phyloP scores from a whole-genome alignment of 352 stramenopile species.

The Phytophthora nicotianae region DNA sequence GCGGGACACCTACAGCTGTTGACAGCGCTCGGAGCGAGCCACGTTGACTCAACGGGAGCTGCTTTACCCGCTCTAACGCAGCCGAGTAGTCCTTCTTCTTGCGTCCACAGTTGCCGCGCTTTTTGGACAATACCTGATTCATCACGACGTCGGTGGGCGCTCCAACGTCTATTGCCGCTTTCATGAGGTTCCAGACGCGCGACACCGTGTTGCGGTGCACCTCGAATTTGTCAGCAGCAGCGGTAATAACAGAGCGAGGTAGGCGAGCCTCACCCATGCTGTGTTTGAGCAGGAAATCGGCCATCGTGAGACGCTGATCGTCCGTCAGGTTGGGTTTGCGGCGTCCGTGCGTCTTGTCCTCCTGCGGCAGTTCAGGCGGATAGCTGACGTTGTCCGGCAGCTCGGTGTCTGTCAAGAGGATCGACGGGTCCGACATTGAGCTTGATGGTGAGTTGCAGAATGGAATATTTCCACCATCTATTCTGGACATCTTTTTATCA shows the following conservation, averaged over 20 bases:
- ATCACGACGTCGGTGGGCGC: conserved; percentile 31
- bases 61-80: conserved; percentile 38
- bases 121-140: conserved; percentile 44
- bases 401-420: conserved; percentile 2
- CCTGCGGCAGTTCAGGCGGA: not conserved
- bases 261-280: conserved; percentile 34
- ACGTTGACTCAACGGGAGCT: conserved; percentile 44
- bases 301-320: conserved; percentile 41
- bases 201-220: conserved; percentile 53
- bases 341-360: conserved; percentile 9
- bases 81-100: conserved; percentile 54
- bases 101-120: conserved; percentile 45
- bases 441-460: not conserved
- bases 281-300: conserved; percentile 44
- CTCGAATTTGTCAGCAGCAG: conserved; percentile 41
- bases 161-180: conserved; percentile 26
- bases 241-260: conserved; percentile 39
- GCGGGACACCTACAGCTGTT: conserved; percentile 41
- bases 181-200: conserved; percentile 50
- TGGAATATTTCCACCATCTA: conserved; percentile 17
- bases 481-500: conserved; percentile 14
- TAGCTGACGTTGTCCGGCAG: not conserved
- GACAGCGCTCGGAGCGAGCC: conserved; percentile 41
- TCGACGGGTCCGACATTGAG: not conserved
- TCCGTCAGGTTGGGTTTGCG: conserved; percentile 48